phyloP scores from a whole-genome alignment of 768 basidiomycete species.

The Phylloporus arenicola region DNA sequence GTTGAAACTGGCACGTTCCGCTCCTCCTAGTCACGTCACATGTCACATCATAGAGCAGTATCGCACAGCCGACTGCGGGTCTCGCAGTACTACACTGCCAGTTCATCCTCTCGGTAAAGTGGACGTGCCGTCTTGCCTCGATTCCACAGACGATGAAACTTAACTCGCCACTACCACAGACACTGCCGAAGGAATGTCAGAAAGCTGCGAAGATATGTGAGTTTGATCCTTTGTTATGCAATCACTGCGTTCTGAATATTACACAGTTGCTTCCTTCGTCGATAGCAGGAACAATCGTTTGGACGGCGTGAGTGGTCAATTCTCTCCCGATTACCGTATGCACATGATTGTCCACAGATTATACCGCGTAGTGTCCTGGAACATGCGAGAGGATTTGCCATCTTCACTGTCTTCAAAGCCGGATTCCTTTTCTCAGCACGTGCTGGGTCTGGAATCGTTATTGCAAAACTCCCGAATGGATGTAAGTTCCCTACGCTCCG shows the following conservation, averaged over 20 bases:
- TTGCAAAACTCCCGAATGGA: slow-evolving; percentile 77
- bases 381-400: slow-evolving; percentile 74
- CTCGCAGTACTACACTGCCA: neutral
- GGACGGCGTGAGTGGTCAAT: slow-evolving; percentile 53
- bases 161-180: slow-evolving; percentile 46
- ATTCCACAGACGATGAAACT: slow-evolving; percentile 37
- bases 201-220: slow-evolving; percentile 86
- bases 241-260: neutral
- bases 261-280: slow-evolving; percentile 76
- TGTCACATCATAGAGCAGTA: slow-evolving; percentile 13
- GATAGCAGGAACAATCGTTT: slow-evolving; percentile 76
- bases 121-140: neutral
- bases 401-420: slow-evolving; percentile 80
- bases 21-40: slow-evolving; percentile 15
- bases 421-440: slow-evolving; percentile 66
- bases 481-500: slow-evolving; percentile 43
- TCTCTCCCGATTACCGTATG: neutral
- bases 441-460: slow-evolving; percentile 83
- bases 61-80: slow-evolving; percentile 21
- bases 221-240: slow-evolving; percentile 19
- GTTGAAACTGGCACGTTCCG: no score
- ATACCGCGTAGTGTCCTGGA: slow-evolving; percentile 53
- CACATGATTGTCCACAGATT: slow-evolving; percentile 32
- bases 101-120: neutral
- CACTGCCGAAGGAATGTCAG: slow-evolving; percentile 72